phyloP scores from a whole-genome alignment of 371 early-diverging fungal species.

The Rhizopus arrhizus region DNA sequence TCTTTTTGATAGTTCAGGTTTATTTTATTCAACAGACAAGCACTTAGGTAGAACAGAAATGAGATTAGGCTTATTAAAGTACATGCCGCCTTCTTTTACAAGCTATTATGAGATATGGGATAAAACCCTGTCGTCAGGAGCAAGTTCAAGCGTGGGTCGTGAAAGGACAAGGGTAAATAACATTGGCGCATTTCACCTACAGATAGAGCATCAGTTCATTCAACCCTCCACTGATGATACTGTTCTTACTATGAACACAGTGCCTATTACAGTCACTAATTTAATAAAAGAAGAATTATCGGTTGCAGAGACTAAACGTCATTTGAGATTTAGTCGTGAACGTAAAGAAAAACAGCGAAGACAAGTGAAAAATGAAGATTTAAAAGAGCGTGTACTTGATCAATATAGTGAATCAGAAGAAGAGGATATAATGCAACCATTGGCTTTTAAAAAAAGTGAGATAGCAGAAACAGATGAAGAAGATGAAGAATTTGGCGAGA shows the following conservation, averaged over 20 bases:
- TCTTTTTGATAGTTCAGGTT: conserved; percentile 59
- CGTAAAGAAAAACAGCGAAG: conserved; percentile 15
- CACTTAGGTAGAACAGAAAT: conserved; percentile 79
- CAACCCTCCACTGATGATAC: conserved; percentile 2
- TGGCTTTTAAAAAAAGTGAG: conserved; percentile 10
- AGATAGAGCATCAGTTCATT: conserved; percentile 64
- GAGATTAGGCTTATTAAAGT: conserved; percentile 59
- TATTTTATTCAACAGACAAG: conserved; percentile 63
- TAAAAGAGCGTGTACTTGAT: conserved; percentile 1
- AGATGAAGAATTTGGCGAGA: conserved; percentile 31
- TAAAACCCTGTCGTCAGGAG: conserved; percentile 58
- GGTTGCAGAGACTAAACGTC: conserved; percentile 29
- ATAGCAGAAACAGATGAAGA: conserved; percentile 16
- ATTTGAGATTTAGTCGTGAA: conserved; percentile 22
- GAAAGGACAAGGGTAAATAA: conserved; percentile 56
- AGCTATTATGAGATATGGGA: conserved; percentile 77
- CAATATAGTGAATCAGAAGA: conserved; percentile 7
- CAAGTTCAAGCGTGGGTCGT: conserved; percentile 62
- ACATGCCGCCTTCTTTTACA: conserved; percentile 70
- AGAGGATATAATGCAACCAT: conserved; percentile 10
- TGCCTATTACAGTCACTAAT: neutral
- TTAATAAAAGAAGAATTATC: conserved; percentile 27
- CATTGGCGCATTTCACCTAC: conserved; percentile 68
- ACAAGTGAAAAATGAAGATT: conserved; percentile 3
- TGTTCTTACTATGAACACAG: neutral